Evolutionary conservation across 2,329 filamentous ascomycete species (phyloP).

Genomic region (Sporothrix euskadiensis): DNA sequence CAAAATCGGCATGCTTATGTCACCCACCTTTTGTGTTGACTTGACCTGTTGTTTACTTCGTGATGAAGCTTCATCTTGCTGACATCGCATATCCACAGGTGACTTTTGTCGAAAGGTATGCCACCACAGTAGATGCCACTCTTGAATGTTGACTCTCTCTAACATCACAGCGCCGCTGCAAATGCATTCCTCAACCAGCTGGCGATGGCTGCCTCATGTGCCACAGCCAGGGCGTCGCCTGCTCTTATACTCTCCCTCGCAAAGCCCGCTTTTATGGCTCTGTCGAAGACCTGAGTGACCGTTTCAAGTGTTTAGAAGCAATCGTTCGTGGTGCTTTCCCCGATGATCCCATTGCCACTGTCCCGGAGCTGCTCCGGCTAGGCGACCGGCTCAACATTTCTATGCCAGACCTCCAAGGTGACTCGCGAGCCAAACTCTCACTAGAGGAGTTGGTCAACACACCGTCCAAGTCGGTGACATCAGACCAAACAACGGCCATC

Average conservation of each 20-base stretch:
- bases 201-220: constrained; percentile 41
- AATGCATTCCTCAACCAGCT: constrained; percentile 39
- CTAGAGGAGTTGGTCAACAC: constrained; percentile 21
- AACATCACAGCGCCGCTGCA: constrained; percentile 38
- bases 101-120: constrained; percentile 29
- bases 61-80: not conserved
- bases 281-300: constrained; percentile 43
- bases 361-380: constrained; percentile 38
- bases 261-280: constrained; percentile 45
- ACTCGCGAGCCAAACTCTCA: not conserved
- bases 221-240: constrained; percentile 39
- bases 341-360: constrained; percentile 37
- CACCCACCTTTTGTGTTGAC: not conserved
- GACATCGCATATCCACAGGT: constrained; percentile 33
- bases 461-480: not conserved
- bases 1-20: not conserved
- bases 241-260: constrained; percentile 41
- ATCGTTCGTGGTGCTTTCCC: constrained; percentile 42
- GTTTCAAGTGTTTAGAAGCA: constrained; percentile 42
- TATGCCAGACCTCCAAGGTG: constrained; percentile 39
- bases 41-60: not conserved
- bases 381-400: constrained; percentile 38
- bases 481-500: not conserved
- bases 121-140: not conserved
- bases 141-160: not conserved